phyloP scores from a whole-genome alignment of 495 filamentous ascomycete species.

The Penicillium subrubescens region DNA sequence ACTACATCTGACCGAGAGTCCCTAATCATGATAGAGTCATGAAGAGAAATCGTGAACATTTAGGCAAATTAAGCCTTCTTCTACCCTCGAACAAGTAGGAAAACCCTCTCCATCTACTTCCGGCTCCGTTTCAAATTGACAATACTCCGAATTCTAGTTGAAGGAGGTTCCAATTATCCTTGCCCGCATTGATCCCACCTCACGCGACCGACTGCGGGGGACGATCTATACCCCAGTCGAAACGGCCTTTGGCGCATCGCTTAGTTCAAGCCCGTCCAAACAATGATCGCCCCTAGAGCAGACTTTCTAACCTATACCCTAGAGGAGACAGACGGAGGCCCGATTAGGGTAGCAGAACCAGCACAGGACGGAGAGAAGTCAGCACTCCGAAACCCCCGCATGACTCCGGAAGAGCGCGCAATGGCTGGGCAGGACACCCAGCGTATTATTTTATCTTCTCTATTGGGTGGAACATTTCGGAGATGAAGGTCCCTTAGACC shows the following conservation, averaged over 20 bases:
- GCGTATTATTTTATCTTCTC: constrained; percentile 5
- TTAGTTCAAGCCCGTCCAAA: not conserved
- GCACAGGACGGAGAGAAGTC: not conserved
- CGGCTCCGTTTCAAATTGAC: not conserved
- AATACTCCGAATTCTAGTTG: not conserved
- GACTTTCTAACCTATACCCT: not conserved
- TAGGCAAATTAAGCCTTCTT: too few relatives aligned
- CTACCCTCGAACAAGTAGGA: too few relatives aligned
- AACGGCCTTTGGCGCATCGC: not conserved
- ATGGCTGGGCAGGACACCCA: constrained; percentile 14
- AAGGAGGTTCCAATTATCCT: not conserved
- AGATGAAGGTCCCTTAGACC: constrained; percentile 5
- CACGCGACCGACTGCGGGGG: not conserved
- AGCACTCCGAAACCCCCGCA: constrained; percentile 18
- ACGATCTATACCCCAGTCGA: not conserved
- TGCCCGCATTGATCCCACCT: not conserved
- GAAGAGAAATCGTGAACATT: too few relatives aligned
- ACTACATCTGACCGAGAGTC: too few relatives aligned
- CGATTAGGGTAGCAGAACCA: not conserved
- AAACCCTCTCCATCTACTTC: too few relatives aligned
- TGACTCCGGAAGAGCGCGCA: constrained; percentile 11
- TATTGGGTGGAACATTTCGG: constrained; percentile 31
- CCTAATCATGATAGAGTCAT: too few relatives aligned
- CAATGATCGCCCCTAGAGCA: not conserved
- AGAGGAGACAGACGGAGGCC: not conserved